Evolutionary conservation across 83 land plant genomes (phyloP).

Genomic region (Diphasiastrum complanatum): DNA sequence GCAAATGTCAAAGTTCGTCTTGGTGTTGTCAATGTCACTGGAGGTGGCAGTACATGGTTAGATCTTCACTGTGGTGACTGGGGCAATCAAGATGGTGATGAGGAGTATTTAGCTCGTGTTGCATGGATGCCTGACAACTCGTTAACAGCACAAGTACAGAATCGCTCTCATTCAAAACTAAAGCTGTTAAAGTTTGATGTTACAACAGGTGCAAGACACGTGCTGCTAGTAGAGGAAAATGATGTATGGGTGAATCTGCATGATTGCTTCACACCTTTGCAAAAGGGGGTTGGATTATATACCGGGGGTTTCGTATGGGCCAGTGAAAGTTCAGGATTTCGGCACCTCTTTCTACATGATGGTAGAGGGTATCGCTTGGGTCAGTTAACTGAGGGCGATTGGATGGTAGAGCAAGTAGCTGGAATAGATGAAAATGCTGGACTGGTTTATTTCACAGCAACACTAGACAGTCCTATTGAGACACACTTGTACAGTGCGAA

Average conservation of each 20-base stretch:
- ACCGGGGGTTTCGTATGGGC: slow-evolving; percentile 88
- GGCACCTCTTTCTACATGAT: slow-evolving; percentile 84
- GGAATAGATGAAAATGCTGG: slow-evolving; percentile 85
- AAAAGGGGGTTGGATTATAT: slow-evolving; percentile 37
- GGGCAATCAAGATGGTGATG: slow-evolving; percentile 38
- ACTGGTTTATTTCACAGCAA: slow-evolving; percentile 75
- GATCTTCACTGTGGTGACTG: slow-evolving; percentile 66
- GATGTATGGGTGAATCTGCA: slow-evolving; percentile 78
- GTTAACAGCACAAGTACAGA: slow-evolving; percentile 74
- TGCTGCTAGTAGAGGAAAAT: slow-evolving; percentile 58
- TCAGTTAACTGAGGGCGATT: slow-evolving; percentile 80
- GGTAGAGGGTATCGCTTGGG: slow-evolving; percentile 60
- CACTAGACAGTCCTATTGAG: slow-evolving; percentile 77
- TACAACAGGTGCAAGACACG: slow-evolving; percentile 48
- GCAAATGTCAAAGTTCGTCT: slow-evolving; percentile 81
- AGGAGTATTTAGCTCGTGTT: slow-evolving; percentile 88
- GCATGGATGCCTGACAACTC: slow-evolving; percentile 77
- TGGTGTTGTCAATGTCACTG: slow-evolving; percentile 60
- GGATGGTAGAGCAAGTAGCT: slow-evolving; percentile 92
- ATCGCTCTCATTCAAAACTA: slow-evolving; percentile 57
- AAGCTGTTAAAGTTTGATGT: slow-evolving; percentile 78
- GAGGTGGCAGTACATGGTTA: slow-evolving; percentile 73
- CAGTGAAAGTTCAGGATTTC: slow-evolving; percentile 88
- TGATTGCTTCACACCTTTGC: slow-evolving; percentile 91
- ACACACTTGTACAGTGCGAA: slow-evolving; percentile 62